Evolutionary conservation across 805 yeast species (phyloP).

Genomic region (Alloascoidea africana): DNA sequence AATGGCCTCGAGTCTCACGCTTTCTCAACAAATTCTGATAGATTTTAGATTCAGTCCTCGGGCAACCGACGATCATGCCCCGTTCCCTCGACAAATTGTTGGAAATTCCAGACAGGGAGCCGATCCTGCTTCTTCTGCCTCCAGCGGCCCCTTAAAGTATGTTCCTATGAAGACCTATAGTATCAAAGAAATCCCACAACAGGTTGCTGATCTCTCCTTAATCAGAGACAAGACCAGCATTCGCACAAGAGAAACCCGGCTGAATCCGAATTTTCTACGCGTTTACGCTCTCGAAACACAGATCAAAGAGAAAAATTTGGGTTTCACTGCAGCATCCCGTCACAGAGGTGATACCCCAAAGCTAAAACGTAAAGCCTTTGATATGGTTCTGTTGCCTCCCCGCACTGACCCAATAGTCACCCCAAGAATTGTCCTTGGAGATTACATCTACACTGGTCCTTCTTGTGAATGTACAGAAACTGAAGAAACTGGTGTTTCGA

Average conservation of each 20-base stretch:
- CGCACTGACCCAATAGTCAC: background rate
- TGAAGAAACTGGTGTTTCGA: background rate
- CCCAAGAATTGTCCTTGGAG: background rate
- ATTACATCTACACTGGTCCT: background rate
- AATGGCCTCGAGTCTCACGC: background rate
- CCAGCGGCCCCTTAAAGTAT: background rate
- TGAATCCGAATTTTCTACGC: background rate
- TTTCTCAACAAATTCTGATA: background rate
- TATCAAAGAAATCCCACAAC: background rate
- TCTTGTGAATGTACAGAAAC: background rate
- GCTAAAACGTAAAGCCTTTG: background rate
- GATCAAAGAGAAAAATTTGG: background rate
- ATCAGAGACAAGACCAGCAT: background rate
- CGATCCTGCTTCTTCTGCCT: background rate
- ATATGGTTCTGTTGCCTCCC: conserved; percentile 1
- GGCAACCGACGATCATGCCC: background rate
- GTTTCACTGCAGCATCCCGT: background rate
- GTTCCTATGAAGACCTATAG: background rate
- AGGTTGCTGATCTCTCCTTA: background rate
- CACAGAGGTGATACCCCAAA: background rate
- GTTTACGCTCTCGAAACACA: background rate
- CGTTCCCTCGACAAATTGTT: background rate
- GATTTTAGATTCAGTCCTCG: background rate
- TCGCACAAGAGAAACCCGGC: background rate
- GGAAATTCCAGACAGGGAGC: background rate